Evolutionary conservation across 2,329 filamentous ascomycete genomes (phyloP), one percentile per base, ranked within the genome.

Genomic region (Aspergillus quadrilineatus): DNA sequence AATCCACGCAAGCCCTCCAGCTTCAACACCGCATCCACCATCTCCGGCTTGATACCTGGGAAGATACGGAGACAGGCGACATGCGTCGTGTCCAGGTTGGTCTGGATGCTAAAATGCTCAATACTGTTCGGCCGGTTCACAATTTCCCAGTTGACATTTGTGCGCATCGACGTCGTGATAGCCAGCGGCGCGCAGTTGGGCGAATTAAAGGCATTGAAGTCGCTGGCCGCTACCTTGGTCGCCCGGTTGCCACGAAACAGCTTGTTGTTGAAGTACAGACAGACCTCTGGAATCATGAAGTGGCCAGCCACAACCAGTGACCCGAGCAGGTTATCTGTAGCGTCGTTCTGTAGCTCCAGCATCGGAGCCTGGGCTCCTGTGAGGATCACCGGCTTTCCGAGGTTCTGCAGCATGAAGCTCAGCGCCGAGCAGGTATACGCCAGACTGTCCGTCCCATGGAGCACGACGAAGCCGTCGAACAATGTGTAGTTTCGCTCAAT

Each of bases 201-300:
- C 45, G 88, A 91, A 56, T 86, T 88, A 72, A 97, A 97, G 6
- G 91, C 92, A 56, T 90, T 86, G 70, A 95, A 96, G 53, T 89
- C 86, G 57, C 89, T 90, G 5, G 92, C 89, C 12, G 90, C 92
- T 32, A 95, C 85, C 73, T 97, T 97, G 60, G 90, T 94, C 8
- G 89, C 87, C 58, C 92, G 82, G 74, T 96, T 96, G 14, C 92
- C 92, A 28, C 92, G 86, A 76, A 92, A 95, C 17, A 97, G 83
- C 63, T 87, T 90, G 77, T 95, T 89, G 74, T 94, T 90, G 80
- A 97, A 97, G 79, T 95, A 96, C 36, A 97, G 82, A 70, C 90
- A 92, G 52, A 97, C 92, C 72, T 96, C 92, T 0, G 92, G 92
- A 56, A 97, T 90, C 77, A 91, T 89, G 69, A 96, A 96, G 58